Conservation (phyloP, 345 rosid species). For the Pseudoturritis turrita region DNA sequence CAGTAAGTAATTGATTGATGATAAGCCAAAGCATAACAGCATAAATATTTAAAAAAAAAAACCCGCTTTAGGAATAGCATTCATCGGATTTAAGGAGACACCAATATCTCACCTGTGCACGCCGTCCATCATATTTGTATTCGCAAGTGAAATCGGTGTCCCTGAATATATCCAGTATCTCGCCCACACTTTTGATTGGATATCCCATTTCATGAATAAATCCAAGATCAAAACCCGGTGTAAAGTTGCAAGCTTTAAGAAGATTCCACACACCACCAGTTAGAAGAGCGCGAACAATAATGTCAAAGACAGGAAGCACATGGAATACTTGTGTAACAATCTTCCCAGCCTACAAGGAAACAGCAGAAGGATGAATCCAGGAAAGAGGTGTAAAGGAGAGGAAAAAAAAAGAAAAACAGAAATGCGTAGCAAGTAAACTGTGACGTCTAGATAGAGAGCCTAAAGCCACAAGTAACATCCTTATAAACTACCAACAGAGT, state of each 20-base stretch:
- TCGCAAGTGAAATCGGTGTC: conserved; percentile 73
- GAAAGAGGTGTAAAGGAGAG: neutral
- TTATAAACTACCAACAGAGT: neutral
- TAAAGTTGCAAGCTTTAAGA: conserved; percentile 57
- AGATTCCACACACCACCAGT: conserved; percentile 83
- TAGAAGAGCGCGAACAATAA: conserved; percentile 76
- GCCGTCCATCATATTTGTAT: conserved; percentile 95
- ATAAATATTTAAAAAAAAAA: neutral
- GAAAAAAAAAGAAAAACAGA: neutral
- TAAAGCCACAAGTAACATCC: neutral
- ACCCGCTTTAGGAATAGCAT: neutral
- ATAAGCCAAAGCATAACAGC: neutral
- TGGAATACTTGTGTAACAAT: conserved; percentile 84
- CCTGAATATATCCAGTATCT: conserved; percentile 80
- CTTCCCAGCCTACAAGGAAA: conserved; percentile 63
- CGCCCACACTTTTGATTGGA: conserved; percentile 76
- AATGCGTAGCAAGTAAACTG: neutral
- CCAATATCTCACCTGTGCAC: conserved; percentile 73
- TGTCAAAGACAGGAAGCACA: conserved; percentile 88
- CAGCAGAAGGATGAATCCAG: conserved; percentile 7
- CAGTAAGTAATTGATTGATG: neutral
- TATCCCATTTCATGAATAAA: conserved; percentile 85
- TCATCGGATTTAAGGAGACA: neutral
- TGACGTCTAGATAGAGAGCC: neutral
- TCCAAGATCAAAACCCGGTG: conserved; percentile 79